These are phyloP conservation scores for Pseudohalonectria lignicola DNA, from an alignment of 2,329 filamentous ascomycete species.

Conservation along the genomic window DNA sequence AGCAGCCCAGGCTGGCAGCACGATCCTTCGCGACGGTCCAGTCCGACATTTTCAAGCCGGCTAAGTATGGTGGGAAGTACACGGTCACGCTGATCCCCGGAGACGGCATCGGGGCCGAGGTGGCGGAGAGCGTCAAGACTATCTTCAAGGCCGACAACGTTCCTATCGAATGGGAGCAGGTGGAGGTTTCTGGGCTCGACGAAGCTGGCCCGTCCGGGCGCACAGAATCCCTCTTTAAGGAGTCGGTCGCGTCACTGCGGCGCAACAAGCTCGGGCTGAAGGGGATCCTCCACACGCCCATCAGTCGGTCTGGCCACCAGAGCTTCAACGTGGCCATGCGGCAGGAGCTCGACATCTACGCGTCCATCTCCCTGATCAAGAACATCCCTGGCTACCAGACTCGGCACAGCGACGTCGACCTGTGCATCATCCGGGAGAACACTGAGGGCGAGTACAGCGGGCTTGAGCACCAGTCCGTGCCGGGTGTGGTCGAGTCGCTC, in stretches of 20 bases:
- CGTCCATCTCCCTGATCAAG: slow-evolving; percentile 95
- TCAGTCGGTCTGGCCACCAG: slow-evolving; percentile 93
- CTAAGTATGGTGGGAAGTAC: slow-evolving; percentile 99
- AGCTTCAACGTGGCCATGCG: slow-evolving; percentile 99
- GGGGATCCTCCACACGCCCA: slow-evolving; percentile 96
- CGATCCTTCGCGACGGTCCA: slow-evolving; percentile 70
- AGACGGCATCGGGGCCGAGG: slow-evolving; percentile 97
- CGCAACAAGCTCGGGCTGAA: slow-evolving; percentile 99
- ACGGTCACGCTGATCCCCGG: slow-evolving; percentile 97
- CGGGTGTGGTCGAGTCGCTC: slow-evolving; percentile 93
- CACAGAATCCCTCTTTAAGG: slow-evolving; percentile 89
- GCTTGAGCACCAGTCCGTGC: slow-evolving; percentile 95
- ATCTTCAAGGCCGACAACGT: slow-evolving; percentile 99
- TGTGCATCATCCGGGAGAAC: slow-evolving; percentile 99
- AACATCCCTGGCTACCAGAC: slow-evolving; percentile 99
- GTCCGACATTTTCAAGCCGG: slow-evolving; percentile 96
- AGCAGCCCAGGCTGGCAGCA: slow-evolving; percentile 18
- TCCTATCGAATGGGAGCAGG: slow-evolving; percentile 96
- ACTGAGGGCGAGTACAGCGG: slow-evolving; percentile 99
- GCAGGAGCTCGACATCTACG: slow-evolving; percentile 99
- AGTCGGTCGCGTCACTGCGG: slow-evolving; percentile 89
- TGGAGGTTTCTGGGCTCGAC: slow-evolving; percentile 88
- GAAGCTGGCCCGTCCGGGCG: slow-evolving; percentile 61
- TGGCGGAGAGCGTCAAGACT: slow-evolving; percentile 95
- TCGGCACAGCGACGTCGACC: slow-evolving; percentile 91